Evolutionary conservation across 1,284 basidiomycete genomes (phyloP).

Genomic region (Dichomitus squalens): DNA sequence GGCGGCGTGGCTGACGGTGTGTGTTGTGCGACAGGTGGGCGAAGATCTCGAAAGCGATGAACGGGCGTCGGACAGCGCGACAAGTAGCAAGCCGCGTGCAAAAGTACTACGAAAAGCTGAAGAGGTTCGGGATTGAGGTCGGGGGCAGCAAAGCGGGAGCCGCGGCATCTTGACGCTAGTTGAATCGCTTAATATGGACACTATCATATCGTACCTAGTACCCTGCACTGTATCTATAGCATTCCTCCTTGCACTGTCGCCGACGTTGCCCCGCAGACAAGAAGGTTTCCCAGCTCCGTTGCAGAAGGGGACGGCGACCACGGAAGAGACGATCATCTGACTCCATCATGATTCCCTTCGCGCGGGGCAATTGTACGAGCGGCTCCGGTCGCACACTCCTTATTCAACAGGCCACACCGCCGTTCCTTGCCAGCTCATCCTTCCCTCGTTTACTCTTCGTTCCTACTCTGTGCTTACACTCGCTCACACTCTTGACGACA

Average conservation of each 20-base stretch:
- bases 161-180: background rate
- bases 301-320: no score
- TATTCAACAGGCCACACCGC: background rate
- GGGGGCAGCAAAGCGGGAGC: constrained; percentile 21
- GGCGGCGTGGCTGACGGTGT: background rate
- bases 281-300: no score
- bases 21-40: constrained; percentile 56
- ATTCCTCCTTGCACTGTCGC: constrained; percentile 1
- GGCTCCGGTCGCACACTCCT: background rate
- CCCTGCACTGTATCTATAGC: constrained; percentile 14
- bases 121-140: constrained; percentile 60
- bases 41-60: constrained; percentile 80
- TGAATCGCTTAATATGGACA: background rate
- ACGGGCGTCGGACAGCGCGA: constrained; percentile 69
- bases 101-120: constrained; percentile 83
- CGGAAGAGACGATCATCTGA: constrained; percentile 22
- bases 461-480: background rate
- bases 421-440: constrained; percentile 21
- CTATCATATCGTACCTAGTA: background rate
- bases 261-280: constrained; percentile 15
- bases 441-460: background rate
- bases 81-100: constrained; percentile 86
- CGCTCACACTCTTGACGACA: constrained; percentile 1
- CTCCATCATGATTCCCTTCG: constrained; percentile 17
- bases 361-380: constrained; percentile 1